These are phyloP conservation scores for Boeremia lycopersici DNA, from an alignment of 2,329 filamentous ascomycete species.

Conservation along the genomic window DNA sequence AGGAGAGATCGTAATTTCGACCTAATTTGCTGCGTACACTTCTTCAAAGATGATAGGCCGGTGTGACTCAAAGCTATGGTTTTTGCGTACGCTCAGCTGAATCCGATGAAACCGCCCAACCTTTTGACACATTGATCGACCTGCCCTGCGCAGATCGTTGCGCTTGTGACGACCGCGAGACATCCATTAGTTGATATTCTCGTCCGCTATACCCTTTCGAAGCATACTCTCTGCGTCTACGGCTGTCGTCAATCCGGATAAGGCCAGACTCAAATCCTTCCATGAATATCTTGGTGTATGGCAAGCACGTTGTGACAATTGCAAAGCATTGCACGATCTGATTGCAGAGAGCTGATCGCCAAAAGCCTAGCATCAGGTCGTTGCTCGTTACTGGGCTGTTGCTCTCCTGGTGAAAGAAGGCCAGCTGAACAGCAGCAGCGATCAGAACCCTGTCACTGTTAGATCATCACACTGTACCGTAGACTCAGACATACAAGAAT, in stretches of 20 bases:
- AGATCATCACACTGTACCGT: background rate
- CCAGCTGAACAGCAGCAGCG: constrained; percentile 24
- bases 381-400: constrained; percentile 9
- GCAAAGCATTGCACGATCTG: constrained; percentile 33
- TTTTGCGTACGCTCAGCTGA: constrained; percentile 4
- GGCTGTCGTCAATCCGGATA: constrained; percentile 28
- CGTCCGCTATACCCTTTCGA: constrained; percentile 18
- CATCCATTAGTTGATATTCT: constrained; percentile 24
- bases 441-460: constrained; percentile 20
- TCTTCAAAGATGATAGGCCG: background rate
- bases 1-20: too few species aligned
- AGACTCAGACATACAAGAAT: constrained; percentile 16
- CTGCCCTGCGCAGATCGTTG: constrained; percentile 4
- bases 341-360: constrained; percentile 33
- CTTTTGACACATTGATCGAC: constrained; percentile 21
- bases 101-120: constrained; percentile 20
- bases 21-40: too few species aligned
- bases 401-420: constrained; percentile 23
- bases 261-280: constrained; percentile 35
- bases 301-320: constrained; percentile 36
- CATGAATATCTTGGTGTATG: constrained; percentile 39
- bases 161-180: constrained; percentile 17
- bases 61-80: background rate
- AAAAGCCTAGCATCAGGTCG: constrained; percentile 37
- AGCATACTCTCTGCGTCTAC: constrained; percentile 19